Percentiles rank a stretch among this genome's conserved stretches.
Evolutionary conservation across 2,329 filamentous ascomycete genomes (phyloP).

Genomic region (Penicillium frequentans): DNA sequence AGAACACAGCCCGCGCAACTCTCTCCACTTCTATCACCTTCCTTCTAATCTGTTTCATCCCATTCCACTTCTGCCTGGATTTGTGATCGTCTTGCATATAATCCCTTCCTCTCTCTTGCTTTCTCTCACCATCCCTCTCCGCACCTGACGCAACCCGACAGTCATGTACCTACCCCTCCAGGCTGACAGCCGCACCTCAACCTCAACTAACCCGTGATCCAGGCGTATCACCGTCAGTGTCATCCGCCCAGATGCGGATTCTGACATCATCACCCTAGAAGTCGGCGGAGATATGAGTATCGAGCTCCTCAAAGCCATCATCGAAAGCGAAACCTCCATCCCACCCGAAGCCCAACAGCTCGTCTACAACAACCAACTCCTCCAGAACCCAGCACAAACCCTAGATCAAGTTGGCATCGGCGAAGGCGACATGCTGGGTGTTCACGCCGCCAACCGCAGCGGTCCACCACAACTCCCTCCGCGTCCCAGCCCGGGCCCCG

Average conservation of each 20-base stretch:
- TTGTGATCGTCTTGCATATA: not conserved
- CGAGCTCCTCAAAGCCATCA: constrained; percentile 80
- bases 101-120: not conserved
- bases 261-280: constrained; percentile 78
- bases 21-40: constrained; percentile 2
- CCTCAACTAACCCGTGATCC: constrained; percentile 1
- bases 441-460: constrained; percentile 62
- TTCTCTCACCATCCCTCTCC: not conserved
- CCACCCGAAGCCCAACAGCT: constrained; percentile 74
- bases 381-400: constrained; percentile 75
- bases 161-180: constrained; percentile 3
- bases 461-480: constrained; percentile 24
- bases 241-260: constrained; percentile 70
- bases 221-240: constrained; percentile 90
- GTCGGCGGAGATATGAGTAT: constrained; percentile 80
- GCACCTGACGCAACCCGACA: not conserved
- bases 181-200: not conserved
- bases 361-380: constrained; percentile 83
- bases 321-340: constrained; percentile 79
- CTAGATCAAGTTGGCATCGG: constrained; percentile 76
- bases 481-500: constrained; percentile 25
- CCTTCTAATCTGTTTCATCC: not conserved
- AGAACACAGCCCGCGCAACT: not conserved
- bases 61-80: not conserved
- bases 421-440: constrained; percentile 89